These are phyloP conservation scores for Neurospora sp. DNA, from an alignment of 495 filamentous ascomycete species.

Conservation along the genomic window DNA sequence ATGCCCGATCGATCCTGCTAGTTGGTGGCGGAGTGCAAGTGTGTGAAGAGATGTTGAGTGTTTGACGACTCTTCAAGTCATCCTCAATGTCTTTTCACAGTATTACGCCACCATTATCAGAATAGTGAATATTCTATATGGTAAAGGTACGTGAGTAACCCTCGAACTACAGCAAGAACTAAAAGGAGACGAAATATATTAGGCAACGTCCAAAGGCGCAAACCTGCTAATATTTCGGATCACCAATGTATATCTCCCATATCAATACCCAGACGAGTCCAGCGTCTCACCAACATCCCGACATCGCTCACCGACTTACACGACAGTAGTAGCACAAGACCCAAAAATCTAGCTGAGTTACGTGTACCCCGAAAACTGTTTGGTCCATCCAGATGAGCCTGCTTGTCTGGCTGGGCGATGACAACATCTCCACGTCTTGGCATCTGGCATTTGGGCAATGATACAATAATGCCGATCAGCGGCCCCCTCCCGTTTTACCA, in stretches of 20 bases:
- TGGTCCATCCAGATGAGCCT: not conserved
- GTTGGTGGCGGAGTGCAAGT: not conserved
- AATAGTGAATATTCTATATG: not conserved
- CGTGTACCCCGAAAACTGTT: not conserved
- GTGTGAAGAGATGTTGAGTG: not conserved
- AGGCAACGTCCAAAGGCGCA: not conserved
- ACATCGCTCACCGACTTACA: not conserved
- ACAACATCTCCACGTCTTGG: not conserved
- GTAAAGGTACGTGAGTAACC: not conserved
- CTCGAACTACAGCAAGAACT: not conserved
- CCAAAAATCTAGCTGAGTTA: not conserved
- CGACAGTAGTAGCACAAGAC: not conserved
- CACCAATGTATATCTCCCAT: not conserved
- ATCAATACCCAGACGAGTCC: not conserved
- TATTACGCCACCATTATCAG: not conserved
- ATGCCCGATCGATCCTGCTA: not conserved
- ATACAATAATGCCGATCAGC: not conserved
- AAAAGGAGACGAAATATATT: not conserved
- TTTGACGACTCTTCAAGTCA: not conserved
- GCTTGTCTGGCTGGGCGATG: not conserved
- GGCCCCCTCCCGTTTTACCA: not conserved
- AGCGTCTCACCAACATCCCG: not conserved
- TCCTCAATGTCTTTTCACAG: not conserved
- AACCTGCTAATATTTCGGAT: not conserved
- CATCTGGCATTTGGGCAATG: not conserved